Evolutionary conservation across 345 rosid species (phyloP), one percentile per base, ranked within the genome.

Genomic region (Ricinus communis): DNA sequence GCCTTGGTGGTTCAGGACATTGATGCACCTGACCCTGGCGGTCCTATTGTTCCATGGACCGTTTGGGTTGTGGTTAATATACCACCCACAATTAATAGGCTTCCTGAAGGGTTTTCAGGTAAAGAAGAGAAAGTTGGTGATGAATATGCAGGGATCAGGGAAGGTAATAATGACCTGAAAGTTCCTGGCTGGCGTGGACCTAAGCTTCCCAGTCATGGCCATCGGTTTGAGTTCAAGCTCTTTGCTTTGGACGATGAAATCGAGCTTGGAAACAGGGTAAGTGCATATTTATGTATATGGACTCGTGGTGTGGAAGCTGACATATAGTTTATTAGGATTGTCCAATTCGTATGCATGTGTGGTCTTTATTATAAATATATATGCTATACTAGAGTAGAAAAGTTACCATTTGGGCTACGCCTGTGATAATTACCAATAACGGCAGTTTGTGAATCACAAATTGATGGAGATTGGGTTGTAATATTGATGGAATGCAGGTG

Each of bases 1-100:
- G 96, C 93, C 1, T 81, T 89, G 57, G 89, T 91, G 81, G 96
- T 91, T 80, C 90, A 86, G 65, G 98, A 91, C 82, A 81, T 91
- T 1, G 96, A 86, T 65, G 93, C 90, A 0, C 87, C 93, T 1
- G 92, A 93, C 72, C 98, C 93, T 0, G 73, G 74, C 27, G 80
- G 77, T 4, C 84, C 84, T 3, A 74, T 87, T 19, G 91, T 91
- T 72, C 97, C 96, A 0, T 93, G 97, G 96, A 86, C 91, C 1
- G 55, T 76, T 13, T 93, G 97, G 98, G 93, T 91, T 5, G 92
- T 87, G 21, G 79, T 78, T 1, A 88, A 91, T 61, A 89, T 93
- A 30, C 92, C 96, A 0, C 85, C 92, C 0, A 69, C 66, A 5
- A 5, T 89, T 71, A 89, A 91, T 73, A 85, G 96, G n/a, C 40